Conservation (phyloP, 2,329 filamentous ascomycete genomes). For the Aureobasidium pullulans region DNA sequence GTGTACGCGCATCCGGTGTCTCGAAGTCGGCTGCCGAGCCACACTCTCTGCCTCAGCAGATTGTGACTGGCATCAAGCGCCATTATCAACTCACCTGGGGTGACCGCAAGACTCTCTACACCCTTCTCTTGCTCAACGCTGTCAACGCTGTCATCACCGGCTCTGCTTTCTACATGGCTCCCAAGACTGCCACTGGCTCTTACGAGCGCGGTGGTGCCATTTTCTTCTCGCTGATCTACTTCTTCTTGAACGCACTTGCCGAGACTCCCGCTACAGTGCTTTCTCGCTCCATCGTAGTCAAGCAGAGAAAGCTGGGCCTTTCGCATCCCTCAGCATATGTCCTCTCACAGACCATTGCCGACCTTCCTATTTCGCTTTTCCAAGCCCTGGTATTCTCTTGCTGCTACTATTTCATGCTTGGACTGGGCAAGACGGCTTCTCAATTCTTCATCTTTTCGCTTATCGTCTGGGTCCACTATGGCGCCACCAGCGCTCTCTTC, state of each 20-base stretch:
- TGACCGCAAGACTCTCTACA: slow-evolving; percentile 12
- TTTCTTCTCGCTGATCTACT: slow-evolving; percentile 51
- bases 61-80: slow-evolving; percentile 5
- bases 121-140: slow-evolving; percentile 8
- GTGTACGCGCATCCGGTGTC: background rate
- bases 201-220: slow-evolving; percentile 48
- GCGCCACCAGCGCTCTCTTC: slow-evolving; percentile 12
- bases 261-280: slow-evolving; percentile 55
- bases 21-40: slow-evolving; percentile 8
- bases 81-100: slow-evolving; percentile 13
- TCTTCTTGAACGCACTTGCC: slow-evolving; percentile 49
- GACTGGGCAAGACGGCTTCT: slow-evolving; percentile 29
- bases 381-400: slow-evolving; percentile 42
- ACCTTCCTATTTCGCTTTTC: slow-evolving; percentile 1
- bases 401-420: slow-evolving; percentile 58
- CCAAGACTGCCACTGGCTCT: slow-evolving; percentile 45
- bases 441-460: slow-evolving; percentile 14
- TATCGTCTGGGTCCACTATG: slow-evolving; percentile 10
- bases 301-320: slow-evolving; percentile 38
- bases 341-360: slow-evolving; percentile 39
- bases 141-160: slow-evolving; percentile 43
- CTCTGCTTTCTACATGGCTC: slow-evolving; percentile 51
- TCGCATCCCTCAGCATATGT: slow-evolving; percentile 40
- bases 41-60: slow-evolving; percentile 9
- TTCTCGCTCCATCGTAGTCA: slow-evolving; percentile 41